A percentile compares a stretch with the other conserved stretches of the same genome.
Evolutionary conservation across 441 rosid species (phyloP).

Genomic region (Kokia cookei): DNA sequence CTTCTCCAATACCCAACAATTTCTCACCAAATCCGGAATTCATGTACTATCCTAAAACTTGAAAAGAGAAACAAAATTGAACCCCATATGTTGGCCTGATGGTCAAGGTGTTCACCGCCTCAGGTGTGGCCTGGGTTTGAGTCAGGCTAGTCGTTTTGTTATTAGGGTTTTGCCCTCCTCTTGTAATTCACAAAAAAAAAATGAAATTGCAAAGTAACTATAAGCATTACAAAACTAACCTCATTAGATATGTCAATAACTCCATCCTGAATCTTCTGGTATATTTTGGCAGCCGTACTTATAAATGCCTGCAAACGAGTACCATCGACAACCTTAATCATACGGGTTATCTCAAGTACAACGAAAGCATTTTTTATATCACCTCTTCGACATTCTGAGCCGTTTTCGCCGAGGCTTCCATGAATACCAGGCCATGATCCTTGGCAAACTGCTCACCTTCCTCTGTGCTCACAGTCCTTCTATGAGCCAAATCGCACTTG

Average conservation of each 20-base stretch:
- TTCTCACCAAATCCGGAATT: not conserved
- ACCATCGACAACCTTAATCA: not conserved
- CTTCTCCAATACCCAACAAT: not conserved
- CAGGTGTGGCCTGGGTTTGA: too few relatives aligned
- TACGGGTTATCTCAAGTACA: not conserved
- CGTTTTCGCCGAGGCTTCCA: constrained; percentile 57
- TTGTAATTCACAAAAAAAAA: too few relatives aligned
- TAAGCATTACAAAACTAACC: constrained; percentile 19
- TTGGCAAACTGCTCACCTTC: constrained; percentile 56
- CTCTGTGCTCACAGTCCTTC: constrained; percentile 55
- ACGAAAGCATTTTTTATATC: not conserved
- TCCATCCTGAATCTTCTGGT: constrained; percentile 43
- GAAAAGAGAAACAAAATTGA: not conserved
- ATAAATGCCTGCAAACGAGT: constrained; percentile 31
- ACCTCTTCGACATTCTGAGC: constrained; percentile 55
- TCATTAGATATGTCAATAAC: constrained; percentile 45
- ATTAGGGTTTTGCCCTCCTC: too few relatives aligned
- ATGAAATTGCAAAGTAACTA: not conserved
- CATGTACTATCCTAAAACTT: not conserved
- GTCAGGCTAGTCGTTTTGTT: too few relatives aligned
- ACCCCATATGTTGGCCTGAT: too few relatives aligned
- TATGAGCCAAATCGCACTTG: constrained; percentile 47
- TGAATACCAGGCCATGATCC: constrained; percentile 43
- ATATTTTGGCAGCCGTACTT: constrained; percentile 41
- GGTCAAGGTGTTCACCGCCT: too few relatives aligned